phyloP scores from a whole-genome alignment of 2,329 filamentous ascomycete genomes.

The Cladophialophora chaetospira region DNA sequence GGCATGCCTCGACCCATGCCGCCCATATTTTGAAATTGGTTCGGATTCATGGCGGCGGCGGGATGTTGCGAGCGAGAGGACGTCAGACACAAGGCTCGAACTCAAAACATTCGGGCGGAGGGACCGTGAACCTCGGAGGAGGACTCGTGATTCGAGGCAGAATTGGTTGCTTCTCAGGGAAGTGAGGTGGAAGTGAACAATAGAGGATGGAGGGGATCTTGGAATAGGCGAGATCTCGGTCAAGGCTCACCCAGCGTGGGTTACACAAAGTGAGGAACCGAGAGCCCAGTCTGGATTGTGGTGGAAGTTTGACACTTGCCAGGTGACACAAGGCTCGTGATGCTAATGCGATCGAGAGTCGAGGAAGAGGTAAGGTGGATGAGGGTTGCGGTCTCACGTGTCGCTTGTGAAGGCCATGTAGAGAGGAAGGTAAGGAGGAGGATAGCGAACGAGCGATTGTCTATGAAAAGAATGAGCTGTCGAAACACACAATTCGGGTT shows the following conservation, averaged over 20 bases:
- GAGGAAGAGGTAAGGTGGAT: neutral
- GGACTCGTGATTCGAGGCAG: neutral
- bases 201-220: neutral
- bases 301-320: neutral
- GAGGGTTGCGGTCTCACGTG: constrained; percentile 1
- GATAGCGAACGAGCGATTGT: neutral
- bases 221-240: constrained; percentile 5
- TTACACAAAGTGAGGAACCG: constrained; percentile 9
- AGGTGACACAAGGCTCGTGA: constrained; percentile 3
- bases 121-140: neutral
- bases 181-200: neutral
- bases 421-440: neutral
- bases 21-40: constrained; percentile 33
- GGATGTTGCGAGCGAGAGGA: constrained; percentile 12
- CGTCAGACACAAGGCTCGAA: constrained; percentile 8
- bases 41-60: constrained; percentile 30
- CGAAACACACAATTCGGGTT: constrained; percentile 1
- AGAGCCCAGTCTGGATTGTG: constrained; percentile 11
- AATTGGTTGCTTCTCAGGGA: neutral
- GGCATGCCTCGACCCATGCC: constrained; percentile 33
- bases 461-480: constrained; percentile 4
- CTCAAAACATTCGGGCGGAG: constrained; percentile 17
- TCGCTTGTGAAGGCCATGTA: neutral
- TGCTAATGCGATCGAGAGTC: neutral
- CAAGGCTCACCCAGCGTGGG: constrained; percentile 2